Evolutionary conservation across 2,329 filamentous ascomycete species (phyloP).

Genomic region (Pseudocercospora crystallina): DNA sequence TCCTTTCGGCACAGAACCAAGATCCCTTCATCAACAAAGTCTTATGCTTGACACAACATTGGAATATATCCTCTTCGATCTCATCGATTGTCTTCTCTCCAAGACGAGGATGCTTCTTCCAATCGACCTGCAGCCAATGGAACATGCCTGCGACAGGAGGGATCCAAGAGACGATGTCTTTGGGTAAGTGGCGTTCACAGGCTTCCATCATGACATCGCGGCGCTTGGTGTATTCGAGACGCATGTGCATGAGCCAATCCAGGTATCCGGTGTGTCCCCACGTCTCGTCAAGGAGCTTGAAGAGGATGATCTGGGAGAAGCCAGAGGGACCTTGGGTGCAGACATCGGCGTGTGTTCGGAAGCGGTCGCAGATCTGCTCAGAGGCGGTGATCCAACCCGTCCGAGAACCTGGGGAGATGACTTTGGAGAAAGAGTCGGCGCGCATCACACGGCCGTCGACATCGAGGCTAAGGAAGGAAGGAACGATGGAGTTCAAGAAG

Average conservation of each 20-base stretch:
- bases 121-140: constrained; percentile 73
- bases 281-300: constrained; percentile 85
- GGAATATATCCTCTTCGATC: constrained; percentile 85
- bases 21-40: constrained; percentile 81
- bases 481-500: constrained; percentile 72
- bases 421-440: constrained; percentile 93
- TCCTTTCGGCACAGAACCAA: constrained; percentile 82
- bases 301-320: constrained; percentile 78
- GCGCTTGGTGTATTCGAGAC: constrained; percentile 76
- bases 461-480: constrained; percentile 80
- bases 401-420: constrained; percentile 82
- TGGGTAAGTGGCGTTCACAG: constrained; percentile 75
- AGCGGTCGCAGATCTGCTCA: constrained; percentile 79
- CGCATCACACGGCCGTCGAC: constrained; percentile 83
- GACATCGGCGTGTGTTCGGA: constrained; percentile 77
- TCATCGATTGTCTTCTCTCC: constrained; percentile 53
- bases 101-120: constrained; percentile 60
- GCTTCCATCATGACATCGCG: constrained; percentile 75
- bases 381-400: constrained; percentile 90
- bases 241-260: constrained; percentile 81
- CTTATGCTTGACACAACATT: constrained; percentile 70
- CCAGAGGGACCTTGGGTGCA: constrained; percentile 84
- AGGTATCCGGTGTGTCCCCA: constrained; percentile 94
- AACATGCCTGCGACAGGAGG: constrained; percentile 92
- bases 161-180: constrained; percentile 73